Conservation (phyloP, 2,329 filamentous ascomycete species). For the Whalleya microplaca region DNA sequence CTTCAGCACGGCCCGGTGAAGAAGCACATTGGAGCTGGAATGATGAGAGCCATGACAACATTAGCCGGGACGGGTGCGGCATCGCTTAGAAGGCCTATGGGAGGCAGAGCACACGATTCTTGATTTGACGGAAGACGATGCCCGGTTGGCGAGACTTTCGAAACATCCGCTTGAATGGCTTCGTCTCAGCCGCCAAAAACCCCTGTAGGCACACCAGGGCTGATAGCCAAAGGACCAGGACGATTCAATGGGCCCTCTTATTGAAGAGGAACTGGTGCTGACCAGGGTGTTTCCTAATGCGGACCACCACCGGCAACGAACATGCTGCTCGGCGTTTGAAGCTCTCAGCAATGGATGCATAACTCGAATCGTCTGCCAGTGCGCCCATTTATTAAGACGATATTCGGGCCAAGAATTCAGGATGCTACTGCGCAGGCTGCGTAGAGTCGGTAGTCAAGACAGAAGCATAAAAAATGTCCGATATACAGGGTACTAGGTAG, state of each 20-base stretch:
- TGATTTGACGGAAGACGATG: conserved; percentile 3
- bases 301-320: conserved; percentile 6
- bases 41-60: neutral
- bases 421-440: too few species aligned
- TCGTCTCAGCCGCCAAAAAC: conserved; percentile 25
- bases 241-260: conserved; percentile 8
- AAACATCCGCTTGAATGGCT: conserved; percentile 26
- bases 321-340: conserved; percentile 19
- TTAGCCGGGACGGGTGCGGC: neutral
- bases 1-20: neutral
- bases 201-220: conserved; percentile 19
- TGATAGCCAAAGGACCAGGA: conserved; percentile 18
- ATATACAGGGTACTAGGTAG: neutral
- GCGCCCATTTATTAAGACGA: conserved; percentile 2
- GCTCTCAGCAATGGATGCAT: conserved; percentile 7
- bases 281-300: conserved; percentile 19
- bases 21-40: neutral
- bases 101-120: neutral
- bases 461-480: neutral
- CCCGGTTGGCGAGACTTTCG: conserved; percentile 15
- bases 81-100: conserved; percentile 2
- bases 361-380: conserved; percentile 13
- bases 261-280: conserved; percentile 4
- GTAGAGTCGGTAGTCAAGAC: neutral
- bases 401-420: neutral